Evolutionary conservation across 495 filamentous ascomycete species (phyloP), one percentile per base, ranked within the genome.

Genomic region (Geoglossum glabrum): DNA sequence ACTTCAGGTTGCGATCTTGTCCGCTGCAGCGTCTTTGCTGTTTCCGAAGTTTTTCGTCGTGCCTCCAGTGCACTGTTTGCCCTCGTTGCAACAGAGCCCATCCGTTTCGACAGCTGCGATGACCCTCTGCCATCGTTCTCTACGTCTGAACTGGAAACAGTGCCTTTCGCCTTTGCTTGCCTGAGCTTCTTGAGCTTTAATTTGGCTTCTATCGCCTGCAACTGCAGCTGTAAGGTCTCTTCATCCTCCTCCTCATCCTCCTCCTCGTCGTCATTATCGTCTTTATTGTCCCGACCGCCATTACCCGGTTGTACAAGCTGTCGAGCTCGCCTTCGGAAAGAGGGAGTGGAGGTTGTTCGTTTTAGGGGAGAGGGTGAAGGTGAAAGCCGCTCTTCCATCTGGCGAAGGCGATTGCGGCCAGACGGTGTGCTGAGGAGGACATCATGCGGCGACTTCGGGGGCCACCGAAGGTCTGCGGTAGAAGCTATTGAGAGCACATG

Each of bases 111-210:
- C 28, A 52, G 17, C 49, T 13, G 23, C 25, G 49, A 52, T 15
- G 23, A 15, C 30, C 1, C 4, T 13, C 49, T 52, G 23, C 49
- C 23, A n/a, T 52, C 49, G 23, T 30, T 52, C 26, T 52, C 49
- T 8, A 52, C 17, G 23, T 45, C 54, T 23, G 54, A 56, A 38
- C 38, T 27, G 9, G 54, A 28, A 31, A 27, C 10, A 2, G 25
- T 30, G 17, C 27, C 54, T 58, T 62, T 64, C 23, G 61, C 64
- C 52, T 65, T 64, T 56, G 62, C 62, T 51, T 64, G 58, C 36
- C 65, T 85, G 4, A 97, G 69, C 64, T 84, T 86, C 68, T 96
- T 96, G 62, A 98, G 72, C 70, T 86, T 95, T 50, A 97, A 72
- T 60, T 82, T 80, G 4, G 90, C 86, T 64, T 96, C 80, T 54